These are phyloP conservation scores for Mycena venus DNA, from an alignment of 768 basidiomycete species.

Conservation along the genomic window DNA sequence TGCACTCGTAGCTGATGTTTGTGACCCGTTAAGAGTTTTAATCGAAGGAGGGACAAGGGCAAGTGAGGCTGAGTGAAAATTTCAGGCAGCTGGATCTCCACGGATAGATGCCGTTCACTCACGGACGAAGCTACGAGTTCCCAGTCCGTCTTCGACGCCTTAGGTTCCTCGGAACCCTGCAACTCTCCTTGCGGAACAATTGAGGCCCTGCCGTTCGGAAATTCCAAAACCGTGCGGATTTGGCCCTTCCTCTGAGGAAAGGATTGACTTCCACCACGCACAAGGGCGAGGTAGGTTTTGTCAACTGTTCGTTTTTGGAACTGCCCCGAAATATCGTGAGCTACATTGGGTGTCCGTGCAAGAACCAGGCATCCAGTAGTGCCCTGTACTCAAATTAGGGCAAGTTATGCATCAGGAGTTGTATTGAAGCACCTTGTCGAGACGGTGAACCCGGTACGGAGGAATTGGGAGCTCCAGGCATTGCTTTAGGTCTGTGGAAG, in stretches of 20 bases:
- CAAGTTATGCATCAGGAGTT: background rate
- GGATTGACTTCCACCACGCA: slow-evolving; percentile 63
- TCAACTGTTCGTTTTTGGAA: slow-evolving; percentile 61
- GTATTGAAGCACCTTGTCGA: slow-evolving; percentile 74
- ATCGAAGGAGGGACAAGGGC: slow-evolving; percentile 69
- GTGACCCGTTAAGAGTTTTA: slow-evolving; percentile 70
- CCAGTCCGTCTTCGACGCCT: slow-evolving; percentile 66
- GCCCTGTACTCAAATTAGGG: slow-evolving; percentile 49
- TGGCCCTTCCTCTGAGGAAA: slow-evolving; percentile 56
- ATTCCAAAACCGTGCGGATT: slow-evolving; percentile 58
- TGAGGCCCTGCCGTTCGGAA: slow-evolving; percentile 61
- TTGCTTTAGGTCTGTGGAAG: slow-evolving; percentile 41
- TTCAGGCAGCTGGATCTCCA: too few species aligned
- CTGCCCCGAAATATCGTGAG: slow-evolving; percentile 68
- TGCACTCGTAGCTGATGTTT: slow-evolving; percentile 84
- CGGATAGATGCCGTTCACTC: too few species aligned
- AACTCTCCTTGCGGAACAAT: slow-evolving; percentile 36
- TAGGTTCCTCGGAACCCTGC: slow-evolving; percentile 39
- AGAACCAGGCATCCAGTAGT: slow-evolving; percentile 77
- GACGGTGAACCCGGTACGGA: slow-evolving; percentile 72
- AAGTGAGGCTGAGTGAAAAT: slow-evolving; percentile 46
- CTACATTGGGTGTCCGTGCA: slow-evolving; percentile 57
- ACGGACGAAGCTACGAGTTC: slow-evolving; percentile 72
- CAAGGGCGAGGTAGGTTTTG: slow-evolving; percentile 77
- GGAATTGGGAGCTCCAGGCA: slow-evolving; percentile 45